Conservation (phyloP, 75 land plant species). For the Larix kaempferi region DNA sequence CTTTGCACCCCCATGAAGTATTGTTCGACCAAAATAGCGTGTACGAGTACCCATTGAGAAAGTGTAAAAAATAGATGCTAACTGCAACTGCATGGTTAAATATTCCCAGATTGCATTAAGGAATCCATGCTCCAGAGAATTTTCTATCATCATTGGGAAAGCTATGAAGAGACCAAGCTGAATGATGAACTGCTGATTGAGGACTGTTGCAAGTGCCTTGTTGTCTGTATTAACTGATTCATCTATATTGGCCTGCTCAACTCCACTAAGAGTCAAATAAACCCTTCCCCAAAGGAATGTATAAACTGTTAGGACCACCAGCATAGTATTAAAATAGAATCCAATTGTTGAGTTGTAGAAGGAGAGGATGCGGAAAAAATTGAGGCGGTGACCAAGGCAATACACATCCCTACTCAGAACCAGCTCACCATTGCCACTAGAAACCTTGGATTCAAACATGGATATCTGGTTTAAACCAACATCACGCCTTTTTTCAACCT, state of each 20-base stretch:
- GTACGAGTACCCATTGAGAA: conserved; percentile 91
- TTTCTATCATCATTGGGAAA: conserved; percentile 93
- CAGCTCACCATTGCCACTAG: conserved; percentile 98
- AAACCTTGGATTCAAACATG: conserved; percentile 95
- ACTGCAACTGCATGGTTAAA: conserved; percentile 88
- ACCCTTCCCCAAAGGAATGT: conserved; percentile 90
- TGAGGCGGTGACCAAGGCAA: conserved; percentile 86
- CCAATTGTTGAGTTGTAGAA: conserved; percentile 91
- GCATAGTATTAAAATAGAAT: conserved; percentile 80
- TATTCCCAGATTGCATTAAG: conserved; percentile 79
- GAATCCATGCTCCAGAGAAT: conserved; percentile 83
- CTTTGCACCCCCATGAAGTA: conserved; percentile 97
- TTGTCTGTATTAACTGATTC: conserved; percentile 32
- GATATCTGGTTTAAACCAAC: conserved; percentile 93
- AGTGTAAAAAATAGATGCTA: conserved; percentile 89
- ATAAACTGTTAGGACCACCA: conserved; percentile 90
- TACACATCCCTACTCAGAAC: conserved; percentile 89
- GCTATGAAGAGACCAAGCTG: conserved; percentile 91
- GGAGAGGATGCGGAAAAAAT: conserved; percentile 94
- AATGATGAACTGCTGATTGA: conserved; percentile 92
- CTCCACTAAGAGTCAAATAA: conserved; percentile 82
- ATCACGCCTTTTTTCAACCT: conserved; percentile 97
- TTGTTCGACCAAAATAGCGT: conserved; percentile 88
- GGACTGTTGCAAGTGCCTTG: conserved; percentile 62
- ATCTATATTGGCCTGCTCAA: conserved; percentile 43